Evolutionary conservation across 805 yeast species (phyloP).

Genomic region (Saturnispora zaruensis): DNA sequence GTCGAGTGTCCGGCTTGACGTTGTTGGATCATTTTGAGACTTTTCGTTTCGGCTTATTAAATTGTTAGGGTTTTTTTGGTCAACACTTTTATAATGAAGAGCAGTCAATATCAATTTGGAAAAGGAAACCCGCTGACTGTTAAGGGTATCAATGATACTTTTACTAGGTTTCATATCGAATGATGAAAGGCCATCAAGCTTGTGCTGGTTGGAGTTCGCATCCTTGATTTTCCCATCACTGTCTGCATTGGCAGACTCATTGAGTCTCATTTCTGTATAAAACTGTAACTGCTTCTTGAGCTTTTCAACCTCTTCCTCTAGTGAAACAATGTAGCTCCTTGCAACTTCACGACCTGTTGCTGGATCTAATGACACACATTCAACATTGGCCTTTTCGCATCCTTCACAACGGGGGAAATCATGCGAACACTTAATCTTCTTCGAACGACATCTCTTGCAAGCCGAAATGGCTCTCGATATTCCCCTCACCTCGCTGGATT

Average conservation of each 20-base stretch:
- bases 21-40: constrained; percentile 10
- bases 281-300: constrained; percentile 42
- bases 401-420: constrained; percentile 58
- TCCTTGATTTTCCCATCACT: neutral
- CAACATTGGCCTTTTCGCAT: constrained; percentile 55
- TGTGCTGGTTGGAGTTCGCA: neutral
- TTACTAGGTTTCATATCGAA: neutral
- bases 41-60: neutral
- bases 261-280: neutral
- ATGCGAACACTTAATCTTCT: constrained; percentile 61
- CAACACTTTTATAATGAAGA: constrained; percentile 40
- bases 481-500: constrained; percentile 24
- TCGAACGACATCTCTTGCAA: constrained; percentile 70
- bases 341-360: constrained; percentile 85
- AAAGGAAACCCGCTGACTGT: constrained; percentile 48
- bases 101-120: constrained; percentile 75
- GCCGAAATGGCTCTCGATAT: constrained; percentile 68
- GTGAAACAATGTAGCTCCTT: constrained; percentile 61
- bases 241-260: neutral
- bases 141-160: neutral
- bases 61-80: neutral
- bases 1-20: constrained; percentile 6
- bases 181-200: neutral
- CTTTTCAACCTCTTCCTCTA: constrained; percentile 56
- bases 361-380: constrained; percentile 80